Evolutionary conservation across 345 rosid species (phyloP).

Genomic region (Leavenworthia alabamica): DNA sequence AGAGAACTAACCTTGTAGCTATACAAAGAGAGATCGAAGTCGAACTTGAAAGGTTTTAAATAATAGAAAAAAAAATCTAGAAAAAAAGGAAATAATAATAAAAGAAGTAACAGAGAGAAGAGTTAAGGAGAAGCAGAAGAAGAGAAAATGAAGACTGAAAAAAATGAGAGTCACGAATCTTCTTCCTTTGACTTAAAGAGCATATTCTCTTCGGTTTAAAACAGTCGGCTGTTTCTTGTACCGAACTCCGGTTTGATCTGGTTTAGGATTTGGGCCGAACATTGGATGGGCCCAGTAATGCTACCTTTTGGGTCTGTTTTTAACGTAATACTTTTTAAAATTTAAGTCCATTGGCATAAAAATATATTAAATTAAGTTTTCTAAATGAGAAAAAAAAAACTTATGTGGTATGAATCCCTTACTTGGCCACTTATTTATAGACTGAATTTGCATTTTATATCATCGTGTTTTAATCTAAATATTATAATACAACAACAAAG

Average conservation of each 20-base stretch:
- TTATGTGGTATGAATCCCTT: too few relatives aligned
- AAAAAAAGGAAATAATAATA: neutral
- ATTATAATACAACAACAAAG: too few relatives aligned
- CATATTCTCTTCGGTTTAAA: conserved; percentile 15
- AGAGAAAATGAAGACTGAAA: neutral
- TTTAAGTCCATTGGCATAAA: too few relatives aligned
- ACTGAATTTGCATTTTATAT: too few relatives aligned
- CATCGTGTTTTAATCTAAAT: too few relatives aligned
- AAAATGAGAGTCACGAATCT: conserved; percentile 16
- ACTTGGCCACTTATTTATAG: too few relatives aligned
- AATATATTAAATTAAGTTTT: too few relatives aligned
- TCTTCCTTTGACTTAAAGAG: conserved; percentile 11
- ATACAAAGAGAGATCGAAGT: conserved; percentile 1
- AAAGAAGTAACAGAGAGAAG: neutral
- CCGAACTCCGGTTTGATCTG: conserved; percentile 18
- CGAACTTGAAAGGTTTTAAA: neutral
- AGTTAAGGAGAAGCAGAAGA: neutral
- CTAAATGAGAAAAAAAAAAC: too few relatives aligned
- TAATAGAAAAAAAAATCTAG: neutral
- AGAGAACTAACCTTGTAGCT: conserved; percentile 15
- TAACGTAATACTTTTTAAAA: too few relatives aligned
- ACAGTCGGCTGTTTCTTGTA: conserved; percentile 2
- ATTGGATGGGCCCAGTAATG: neutral
- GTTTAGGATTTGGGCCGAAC: neutral
- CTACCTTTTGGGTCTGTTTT: neutral